A percentile compares a stretch with the other conserved stretches of the same genome.
Evolutionary conservation across 1,139 yeast genomes (phyloP).

Genomic region (Sugiyamaella japonica): DNA sequence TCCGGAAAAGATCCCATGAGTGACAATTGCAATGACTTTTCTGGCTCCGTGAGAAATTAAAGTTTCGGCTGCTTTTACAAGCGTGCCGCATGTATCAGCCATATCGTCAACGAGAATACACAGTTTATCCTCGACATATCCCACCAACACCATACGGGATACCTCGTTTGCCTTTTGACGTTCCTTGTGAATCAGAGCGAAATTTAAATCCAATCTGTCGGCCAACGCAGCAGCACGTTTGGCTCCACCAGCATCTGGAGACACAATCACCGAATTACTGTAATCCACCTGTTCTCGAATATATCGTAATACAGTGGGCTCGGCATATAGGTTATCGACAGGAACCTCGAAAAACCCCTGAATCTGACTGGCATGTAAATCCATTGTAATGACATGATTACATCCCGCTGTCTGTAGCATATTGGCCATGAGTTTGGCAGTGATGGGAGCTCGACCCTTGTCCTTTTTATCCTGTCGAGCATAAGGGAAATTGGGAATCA

Average conservation of each 20-base stretch:
- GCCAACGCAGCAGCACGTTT: constrained; percentile 95
- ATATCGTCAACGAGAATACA: constrained; percentile 94
- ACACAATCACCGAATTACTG: constrained; percentile 72
- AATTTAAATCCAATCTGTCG: constrained; percentile 84
- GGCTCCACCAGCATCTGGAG: constrained; percentile 99
- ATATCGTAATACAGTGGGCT: constrained; percentile 86
- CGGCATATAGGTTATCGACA: constrained; percentile 93
- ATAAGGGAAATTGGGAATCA: constrained; percentile 94
- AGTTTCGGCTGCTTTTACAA: constrained; percentile 93
- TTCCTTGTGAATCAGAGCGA: constrained; percentile 95
- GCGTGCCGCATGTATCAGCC: constrained; percentile 98
- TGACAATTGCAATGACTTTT: constrained; percentile 87
- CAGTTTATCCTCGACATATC: constrained; percentile 82
- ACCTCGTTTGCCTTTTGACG: constrained; percentile 94
- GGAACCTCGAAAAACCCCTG: constrained; percentile 98
- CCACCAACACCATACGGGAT: constrained; percentile 90
- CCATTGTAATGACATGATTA: constrained; percentile 96
- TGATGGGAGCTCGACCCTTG: constrained; percentile 93
- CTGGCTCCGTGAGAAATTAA: constrained; percentile 76
- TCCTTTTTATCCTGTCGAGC: constrained; percentile 98
- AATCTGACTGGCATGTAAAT: constrained; percentile 97
- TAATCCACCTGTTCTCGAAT: constrained; percentile 67
- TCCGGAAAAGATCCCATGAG: constrained; percentile 91
- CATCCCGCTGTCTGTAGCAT: constrained; percentile 95
- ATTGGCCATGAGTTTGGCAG: constrained; percentile 94